Evolutionary conservation across 1,284 basidiomycete species (phyloP).

Genomic region (Binderoboletus segoi): DNA sequence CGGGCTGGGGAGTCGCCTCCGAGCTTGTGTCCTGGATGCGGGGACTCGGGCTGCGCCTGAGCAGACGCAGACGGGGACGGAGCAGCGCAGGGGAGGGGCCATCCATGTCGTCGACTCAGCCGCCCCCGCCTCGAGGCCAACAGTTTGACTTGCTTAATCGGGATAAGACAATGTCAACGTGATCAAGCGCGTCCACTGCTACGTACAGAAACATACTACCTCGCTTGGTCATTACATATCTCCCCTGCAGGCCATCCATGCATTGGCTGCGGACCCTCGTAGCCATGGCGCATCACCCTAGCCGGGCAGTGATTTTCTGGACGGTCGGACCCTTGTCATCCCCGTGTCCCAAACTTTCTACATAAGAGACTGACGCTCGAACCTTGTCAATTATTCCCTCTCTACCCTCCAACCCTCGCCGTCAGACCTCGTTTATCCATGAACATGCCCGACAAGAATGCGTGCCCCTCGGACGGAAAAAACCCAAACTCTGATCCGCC

Average conservation of each 20-base stretch:
- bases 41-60: conserved; percentile 38
- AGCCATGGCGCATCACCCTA: conserved; percentile 9
- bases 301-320: conserved; percentile 3
- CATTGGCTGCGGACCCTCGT: background rate
- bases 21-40: conserved; percentile 31
- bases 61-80: conserved; percentile 49
- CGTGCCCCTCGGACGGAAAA: background rate
- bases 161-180: background rate
- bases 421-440: conserved; percentile 8
- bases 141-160: background rate
- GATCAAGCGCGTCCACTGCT: background rate
- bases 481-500: background rate
- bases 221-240: conserved; percentile 1
- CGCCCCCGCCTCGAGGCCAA: background rate
- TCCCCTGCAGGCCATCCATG: background rate
- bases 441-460: conserved; percentile 1
- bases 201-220: conserved; percentile 1
- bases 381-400: no score
- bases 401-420: background rate
- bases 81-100: conserved; percentile 17
- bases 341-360: background rate
- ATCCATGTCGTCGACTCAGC: conserved; percentile 22
- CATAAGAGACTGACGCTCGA: conserved; percentile 12
- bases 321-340: no score
- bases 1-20: conserved; percentile 34